phyloP scores from a whole-genome alignment of 148 eudicot species.

The Rhododendron molle region DNA sequence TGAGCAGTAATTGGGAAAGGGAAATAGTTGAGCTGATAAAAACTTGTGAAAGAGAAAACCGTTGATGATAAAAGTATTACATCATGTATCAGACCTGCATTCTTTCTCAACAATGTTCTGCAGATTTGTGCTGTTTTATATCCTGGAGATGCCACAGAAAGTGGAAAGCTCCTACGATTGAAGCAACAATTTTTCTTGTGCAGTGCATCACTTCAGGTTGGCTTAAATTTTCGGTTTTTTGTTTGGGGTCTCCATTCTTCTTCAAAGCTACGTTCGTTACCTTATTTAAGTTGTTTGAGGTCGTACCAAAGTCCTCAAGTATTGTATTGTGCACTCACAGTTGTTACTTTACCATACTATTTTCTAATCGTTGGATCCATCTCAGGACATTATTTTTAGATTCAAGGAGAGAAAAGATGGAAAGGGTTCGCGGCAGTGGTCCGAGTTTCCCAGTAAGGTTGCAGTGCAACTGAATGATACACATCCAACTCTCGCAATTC shows the following conservation, averaged over 20 bases:
- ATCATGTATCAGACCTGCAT: background rate
- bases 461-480: conserved; percentile 99
- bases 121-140: conserved; percentile 97
- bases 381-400: conserved; percentile 85
- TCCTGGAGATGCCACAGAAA: conserved; percentile 97
- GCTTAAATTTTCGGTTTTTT: background rate
- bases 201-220: conserved; percentile 99
- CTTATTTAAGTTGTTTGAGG: background rate
- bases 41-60: background rate
- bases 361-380: conserved; percentile 12
- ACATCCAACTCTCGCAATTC: conserved; percentile 95
- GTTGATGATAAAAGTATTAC: background rate
- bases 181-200: conserved; percentile 97
- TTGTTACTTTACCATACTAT: background rate
- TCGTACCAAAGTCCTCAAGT: conserved; percentile 6
- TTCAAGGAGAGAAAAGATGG: conserved; percentile 78
- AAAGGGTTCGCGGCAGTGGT: conserved; percentile 54
- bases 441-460: conserved; percentile 87
- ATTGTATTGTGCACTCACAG: background rate
- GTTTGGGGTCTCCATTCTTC: background rate
- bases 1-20: background rate
- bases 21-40: background rate
- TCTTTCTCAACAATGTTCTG: background rate
- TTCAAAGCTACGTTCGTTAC: background rate
- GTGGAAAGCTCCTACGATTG: conserved; percentile 79